Evolutionary conservation across 768 basidiomycete genomes (phyloP).

Genomic region (Leccinum disarticulatum): DNA sequence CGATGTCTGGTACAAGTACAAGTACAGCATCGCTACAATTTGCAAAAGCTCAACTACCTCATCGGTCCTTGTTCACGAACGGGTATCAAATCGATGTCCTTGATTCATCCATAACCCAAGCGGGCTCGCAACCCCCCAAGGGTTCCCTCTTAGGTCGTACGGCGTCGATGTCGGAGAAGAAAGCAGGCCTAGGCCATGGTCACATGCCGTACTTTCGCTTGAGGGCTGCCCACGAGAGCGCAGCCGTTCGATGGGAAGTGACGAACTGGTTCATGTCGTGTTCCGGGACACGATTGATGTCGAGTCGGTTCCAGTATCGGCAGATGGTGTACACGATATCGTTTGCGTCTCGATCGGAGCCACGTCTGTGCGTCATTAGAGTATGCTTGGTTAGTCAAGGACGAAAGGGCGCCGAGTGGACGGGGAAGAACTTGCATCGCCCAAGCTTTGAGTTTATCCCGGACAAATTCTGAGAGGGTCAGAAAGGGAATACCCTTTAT

Average conservation of each 20-base stretch:
- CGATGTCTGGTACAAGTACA: slow-evolving; percentile 11
- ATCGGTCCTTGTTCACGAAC: slow-evolving; percentile 17
- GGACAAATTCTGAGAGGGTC: slow-evolving; percentile 81
- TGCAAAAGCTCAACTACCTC: slow-evolving; percentile 19
- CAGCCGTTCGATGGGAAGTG: slow-evolving; percentile 53
- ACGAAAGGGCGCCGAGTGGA: slow-evolving; percentile 5
- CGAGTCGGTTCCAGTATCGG: slow-evolving; percentile 78
- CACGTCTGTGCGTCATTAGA: slow-evolving; percentile 47
- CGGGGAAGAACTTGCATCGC: slow-evolving; percentile 55
- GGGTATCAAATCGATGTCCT: slow-evolving; percentile 28
- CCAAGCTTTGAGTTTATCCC: slow-evolving; percentile 84
- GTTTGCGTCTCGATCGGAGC: slow-evolving; percentile 69
- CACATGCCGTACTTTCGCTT: slow-evolving; percentile 71
- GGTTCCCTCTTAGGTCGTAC: neutral
- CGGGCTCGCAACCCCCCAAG: neutral
- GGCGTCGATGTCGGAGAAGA: slow-evolving; percentile 4
- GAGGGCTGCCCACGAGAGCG: slow-evolving; percentile 71
- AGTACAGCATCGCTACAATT: slow-evolving; percentile 24
- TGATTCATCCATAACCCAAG: slow-evolving; percentile 1
- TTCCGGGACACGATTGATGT: slow-evolving; percentile 84
- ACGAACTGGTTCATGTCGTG: slow-evolving; percentile 83
- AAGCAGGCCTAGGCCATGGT: slow-evolving; percentile 5
- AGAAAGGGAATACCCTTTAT: slow-evolving; percentile 76
- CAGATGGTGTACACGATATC: slow-evolving; percentile 72
- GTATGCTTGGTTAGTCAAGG: slow-evolving; percentile 13